Evolutionary conservation across 192 early-diverging fungal species (phyloP), one percentile per base, ranked within the genome.

Genomic region (Spizellomyces sp.): DNA sequence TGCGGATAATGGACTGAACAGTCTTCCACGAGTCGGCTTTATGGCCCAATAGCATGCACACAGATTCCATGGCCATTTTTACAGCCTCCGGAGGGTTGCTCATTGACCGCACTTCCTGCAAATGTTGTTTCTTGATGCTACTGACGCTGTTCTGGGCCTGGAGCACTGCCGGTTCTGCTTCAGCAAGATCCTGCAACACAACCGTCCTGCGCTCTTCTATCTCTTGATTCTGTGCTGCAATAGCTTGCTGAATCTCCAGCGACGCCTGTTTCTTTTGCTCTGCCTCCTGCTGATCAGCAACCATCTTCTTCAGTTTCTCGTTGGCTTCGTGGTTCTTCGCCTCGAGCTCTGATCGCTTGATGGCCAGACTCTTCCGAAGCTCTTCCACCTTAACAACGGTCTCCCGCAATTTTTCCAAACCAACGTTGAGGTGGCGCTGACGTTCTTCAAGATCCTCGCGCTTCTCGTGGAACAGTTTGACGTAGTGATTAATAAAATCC

Each of bases 361-460:
- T 84, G 43, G 91, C 93, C 65, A 99, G 85, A 66, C 90, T 90
- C 67, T 73, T 83, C 27, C 96, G 89, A 57, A 99, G 86, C 75
- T 96, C 93, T 79, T 96, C 93, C 1, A 99, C 98, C 82, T 96
- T 95, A 43, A 84, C 76, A 9, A 99, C 95, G 15, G 98, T 99
- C 57, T 92, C 93, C 73, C 90, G 87, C 69, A 99, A 88, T 78
- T 95, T 95, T 71, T 96, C 98, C 68, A 99, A 80, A 57, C 98
- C 98, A 69, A 96, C 91, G 69, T 96, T 96, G 65, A 99, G 87
- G 68, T 99, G 98, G 22, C 95, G 91, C 78, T 99, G 98, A 79
- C 96, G 95, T 69, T 98, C 96, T 81, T 99, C 96, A 12, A 99
- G 81, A 74, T 94, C 92, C 61, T 92, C 93, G 19, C 95, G 92